Conservation (phyloP, 805 yeast species). For the Blastobotrys muscicola region DNA sequence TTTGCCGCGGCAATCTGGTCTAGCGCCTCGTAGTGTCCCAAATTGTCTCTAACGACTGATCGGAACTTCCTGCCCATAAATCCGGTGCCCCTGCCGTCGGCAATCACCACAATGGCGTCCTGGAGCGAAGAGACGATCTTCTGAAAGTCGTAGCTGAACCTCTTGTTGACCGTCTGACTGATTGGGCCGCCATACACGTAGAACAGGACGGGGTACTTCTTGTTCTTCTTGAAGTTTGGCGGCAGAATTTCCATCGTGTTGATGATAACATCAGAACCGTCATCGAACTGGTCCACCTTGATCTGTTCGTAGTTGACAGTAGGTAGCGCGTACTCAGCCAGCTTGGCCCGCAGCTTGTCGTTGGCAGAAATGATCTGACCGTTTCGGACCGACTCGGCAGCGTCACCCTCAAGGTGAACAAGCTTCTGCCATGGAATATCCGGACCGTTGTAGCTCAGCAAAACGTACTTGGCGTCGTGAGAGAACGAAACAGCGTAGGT, state of each 20-base stretch:
- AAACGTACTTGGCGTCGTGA: conserved; percentile 61
- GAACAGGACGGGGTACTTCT: conserved; percentile 77
- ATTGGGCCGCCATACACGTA: conserved; percentile 95
- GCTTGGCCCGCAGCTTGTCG: conserved; percentile 15
- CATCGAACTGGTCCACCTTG: conserved; percentile 34
- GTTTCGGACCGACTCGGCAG: conserved; percentile 22
- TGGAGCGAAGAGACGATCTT: conserved; percentile 68
- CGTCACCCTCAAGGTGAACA: conserved; percentile 42
- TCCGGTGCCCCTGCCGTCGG: conserved; percentile 97
- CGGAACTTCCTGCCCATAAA: conserved; percentile 73
- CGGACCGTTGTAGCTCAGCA: conserved; percentile 73
- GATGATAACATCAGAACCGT: conserved; percentile 27
- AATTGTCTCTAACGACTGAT: conserved; percentile 65
- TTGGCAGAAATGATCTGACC: conserved; percentile 23
- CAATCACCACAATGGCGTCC: conserved; percentile 81
- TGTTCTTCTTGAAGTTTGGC: conserved; percentile 46
- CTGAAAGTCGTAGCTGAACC: conserved; percentile 56
- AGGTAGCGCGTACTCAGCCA: conserved; percentile 47
- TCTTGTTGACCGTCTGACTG: conserved; percentile 67
- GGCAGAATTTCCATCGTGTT: conserved; percentile 76
- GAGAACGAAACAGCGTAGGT: conserved; percentile 70
- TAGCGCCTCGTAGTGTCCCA: conserved; percentile 72
- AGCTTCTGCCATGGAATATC: conserved; percentile 69
- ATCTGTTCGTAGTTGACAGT: conserved; percentile 38
- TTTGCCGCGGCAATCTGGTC: conserved; percentile 87